phyloP scores from a whole-genome alignment of 805 yeast genomes.

The Yamadazyma kitorensis region DNA sequence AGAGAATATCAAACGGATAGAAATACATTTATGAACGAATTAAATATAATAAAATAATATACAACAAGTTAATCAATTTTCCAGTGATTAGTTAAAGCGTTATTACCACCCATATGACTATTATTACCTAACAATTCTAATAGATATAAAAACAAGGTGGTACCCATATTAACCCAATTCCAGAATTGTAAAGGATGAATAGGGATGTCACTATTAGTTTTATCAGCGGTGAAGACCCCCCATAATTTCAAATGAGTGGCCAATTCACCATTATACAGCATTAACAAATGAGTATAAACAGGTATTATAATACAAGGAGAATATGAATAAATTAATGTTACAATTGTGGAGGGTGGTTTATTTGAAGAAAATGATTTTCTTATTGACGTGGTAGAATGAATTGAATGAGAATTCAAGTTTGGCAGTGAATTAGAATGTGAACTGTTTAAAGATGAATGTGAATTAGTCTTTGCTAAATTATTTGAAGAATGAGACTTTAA shows the following conservation, averaged over 20 bases:
- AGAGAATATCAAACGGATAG: too few relatives aligned
- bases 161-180: slow-evolving; percentile 92
- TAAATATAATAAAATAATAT: slow-evolving; percentile 2
- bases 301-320: slow-evolving; percentile 94
- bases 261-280: slow-evolving; percentile 80
- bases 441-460: background rate
- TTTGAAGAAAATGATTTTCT: slow-evolving; percentile 7
- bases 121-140: slow-evolving; percentile 60
- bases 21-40: too few relatives aligned
- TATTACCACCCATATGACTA: slow-evolving; percentile 23
- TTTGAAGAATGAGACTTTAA: background rate
- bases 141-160: slow-evolving; percentile 75
- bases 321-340: slow-evolving; percentile 73
- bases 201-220: slow-evolving; percentile 19
- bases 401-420: slow-evolving; percentile 2
- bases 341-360: slow-evolving; percentile 30
- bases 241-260: slow-evolving; percentile 60
- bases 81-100: slow-evolving; percentile 45
- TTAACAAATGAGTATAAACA: slow-evolving; percentile 89
- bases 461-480: background rate
- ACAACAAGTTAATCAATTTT: slow-evolving; percentile 32
- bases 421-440: slow-evolving; percentile 3
- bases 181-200: slow-evolving; percentile 90
- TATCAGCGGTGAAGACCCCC: slow-evolving; percentile 47
- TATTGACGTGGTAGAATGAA: background rate